These are phyloP conservation scores for Cantharellus anzutake DNA, from an alignment of 768 basidiomycete genomes.

Conservation along the genomic window DNA sequence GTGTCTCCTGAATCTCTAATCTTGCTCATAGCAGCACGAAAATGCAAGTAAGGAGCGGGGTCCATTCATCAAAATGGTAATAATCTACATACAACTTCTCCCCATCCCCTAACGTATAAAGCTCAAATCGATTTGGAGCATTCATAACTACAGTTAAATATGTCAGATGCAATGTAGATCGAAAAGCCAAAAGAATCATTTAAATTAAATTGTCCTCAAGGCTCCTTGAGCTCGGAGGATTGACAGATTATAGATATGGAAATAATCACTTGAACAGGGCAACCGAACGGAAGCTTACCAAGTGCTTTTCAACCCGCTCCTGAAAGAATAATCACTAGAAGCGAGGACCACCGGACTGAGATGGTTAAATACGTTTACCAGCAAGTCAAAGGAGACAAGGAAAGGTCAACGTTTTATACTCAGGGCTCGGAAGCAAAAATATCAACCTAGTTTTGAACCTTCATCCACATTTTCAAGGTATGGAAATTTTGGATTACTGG, in stretches of 20 bases:
- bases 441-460: slow-evolving; percentile 37
- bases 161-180: neutral
- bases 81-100: slow-evolving; percentile 66
- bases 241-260: slow-evolving; percentile 28
- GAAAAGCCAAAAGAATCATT: slow-evolving; percentile 4
- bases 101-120: slow-evolving; percentile 81
- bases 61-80: neutral
- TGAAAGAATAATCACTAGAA: neutral
- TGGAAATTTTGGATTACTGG: neutral
- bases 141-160: slow-evolving; percentile 37
- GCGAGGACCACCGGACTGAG: neutral
- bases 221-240: slow-evolving; percentile 25
- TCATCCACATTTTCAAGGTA: slow-evolving; percentile 2
- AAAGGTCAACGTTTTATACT: neutral
- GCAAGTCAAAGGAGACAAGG: neutral
- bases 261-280: slow-evolving; percentile 18
- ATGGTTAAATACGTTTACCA: neutral
- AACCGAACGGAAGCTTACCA: neutral
- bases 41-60: slow-evolving; percentile 4
- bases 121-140: slow-evolving; percentile 82
- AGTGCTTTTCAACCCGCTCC: neutral
- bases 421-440: neutral
- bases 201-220: slow-evolving; percentile 3
- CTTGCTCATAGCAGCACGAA: slow-evolving; percentile 23
- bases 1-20: slow-evolving; percentile 82